Base-by-base conservation (phyloP, 2,329 filamentous ascomycete genomes). In the Xylaria sp. region DNA sequence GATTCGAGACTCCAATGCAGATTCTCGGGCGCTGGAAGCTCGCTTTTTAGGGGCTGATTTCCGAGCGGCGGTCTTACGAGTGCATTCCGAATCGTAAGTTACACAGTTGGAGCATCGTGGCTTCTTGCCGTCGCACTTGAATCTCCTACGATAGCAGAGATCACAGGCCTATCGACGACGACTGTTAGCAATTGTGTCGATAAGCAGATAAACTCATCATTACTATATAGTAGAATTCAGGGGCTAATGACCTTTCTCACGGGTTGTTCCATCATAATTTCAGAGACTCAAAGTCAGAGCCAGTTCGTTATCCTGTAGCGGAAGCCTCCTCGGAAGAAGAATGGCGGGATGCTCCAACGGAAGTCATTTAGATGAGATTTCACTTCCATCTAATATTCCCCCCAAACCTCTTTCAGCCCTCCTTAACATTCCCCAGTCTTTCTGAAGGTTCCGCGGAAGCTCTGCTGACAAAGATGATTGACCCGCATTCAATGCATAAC, bases 91-190 rank as follows among this genome's bases (percentile, higher is more conserved):
- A 18, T 68, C 55, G 39, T 73, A 67, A 9, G 67, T 49, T 2
- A 71, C 58, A 49, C 73, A 74, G 36, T 67, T 23, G 46, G 70
- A 72, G 59, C 73, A 74, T 23, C 70, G 68, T 28, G 71, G 73
- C 43, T 54, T 62, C 62, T 72, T 64, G 15, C 70, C 64, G 33
- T 74, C 73, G 48, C 73, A 74, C 63, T 72, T 74, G 25, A 74
- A 71, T 48, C 70, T 74, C 41, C 66, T 69, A 13, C 68, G 68
- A 52, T 74, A 74, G 48, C 73, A 74, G 9, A 71, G 68, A 64
- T 74, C 73, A 31, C 73, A 74, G 25, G 73, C 69, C 70, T 72
- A 59, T 41, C 15, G 18, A 4, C 18, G 41, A 57, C 2, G 23
- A 10, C 25, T 20, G 41, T 71, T 54, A 68, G 58, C 60, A 36